phyloP scores from a whole-genome alignment of 2,329 filamentous ascomycete genomes.

The Torrubiellomyces zombiae region DNA sequence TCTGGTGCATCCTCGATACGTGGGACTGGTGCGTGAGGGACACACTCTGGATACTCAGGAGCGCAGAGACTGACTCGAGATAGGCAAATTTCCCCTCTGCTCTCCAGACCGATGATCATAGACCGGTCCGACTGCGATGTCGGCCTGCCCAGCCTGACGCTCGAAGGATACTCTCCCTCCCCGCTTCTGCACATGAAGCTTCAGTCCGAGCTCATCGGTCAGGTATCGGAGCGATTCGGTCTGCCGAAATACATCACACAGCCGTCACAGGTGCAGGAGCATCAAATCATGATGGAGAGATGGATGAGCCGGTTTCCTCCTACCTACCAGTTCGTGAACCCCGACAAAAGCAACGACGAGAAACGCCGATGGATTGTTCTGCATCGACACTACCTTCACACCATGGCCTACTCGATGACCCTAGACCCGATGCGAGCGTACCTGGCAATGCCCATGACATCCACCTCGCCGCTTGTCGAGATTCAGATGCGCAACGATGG shows the following conservation, averaged over 20 bases:
- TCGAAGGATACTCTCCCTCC: constrained; percentile 15
- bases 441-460: constrained; percentile 20
- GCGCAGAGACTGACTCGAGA: neutral
- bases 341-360: constrained; percentile 24
- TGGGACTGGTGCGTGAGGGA: constrained; percentile 19
- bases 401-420: constrained; percentile 25
- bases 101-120: constrained; percentile 18
- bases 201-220: constrained; percentile 16
- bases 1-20: constrained; percentile 20
- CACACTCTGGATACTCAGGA: no score
- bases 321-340: constrained; percentile 19
- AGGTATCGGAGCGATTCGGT: constrained; percentile 15
- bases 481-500: constrained; percentile 22
- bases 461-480: constrained; percentile 13
- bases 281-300: constrained; percentile 18
- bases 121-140: constrained; percentile 17
- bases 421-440: constrained; percentile 28
- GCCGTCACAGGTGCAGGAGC: constrained; percentile 14
- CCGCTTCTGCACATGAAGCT: constrained; percentile 20
- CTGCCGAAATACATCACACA: constrained; percentile 12
- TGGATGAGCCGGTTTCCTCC: constrained; percentile 27
- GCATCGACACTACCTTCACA: constrained; percentile 28
- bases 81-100: constrained; percentile 19
- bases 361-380: constrained; percentile 24
- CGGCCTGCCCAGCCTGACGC: constrained; percentile 14